Evolutionary conservation across 169 alveolate species (phyloP).

Genomic region (Eimeria tenella): DNA sequence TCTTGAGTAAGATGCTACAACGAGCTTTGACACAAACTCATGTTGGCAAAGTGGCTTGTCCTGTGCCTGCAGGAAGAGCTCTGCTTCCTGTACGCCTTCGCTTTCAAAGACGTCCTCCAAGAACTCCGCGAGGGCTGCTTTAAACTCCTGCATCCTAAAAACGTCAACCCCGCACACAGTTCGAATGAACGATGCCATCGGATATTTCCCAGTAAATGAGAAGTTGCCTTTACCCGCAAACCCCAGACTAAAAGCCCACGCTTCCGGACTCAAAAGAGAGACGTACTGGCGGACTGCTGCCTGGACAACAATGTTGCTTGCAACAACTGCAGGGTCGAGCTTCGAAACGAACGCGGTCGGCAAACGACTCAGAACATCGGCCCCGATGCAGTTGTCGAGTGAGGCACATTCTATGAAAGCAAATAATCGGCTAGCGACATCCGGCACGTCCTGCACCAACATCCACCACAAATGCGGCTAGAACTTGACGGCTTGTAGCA

Average conservation of each 20-base stretch:
- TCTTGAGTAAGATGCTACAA: conserved; percentile 66
- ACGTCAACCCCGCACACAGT: not conserved
- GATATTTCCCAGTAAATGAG: not conserved
- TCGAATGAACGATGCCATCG: not conserved
- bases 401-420: conserved; percentile 75
- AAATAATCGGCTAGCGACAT: conserved; percentile 58
- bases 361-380: conserved; percentile 52
- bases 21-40: conserved; percentile 66
- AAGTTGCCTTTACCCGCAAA: not conserved
- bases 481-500: too few species aligned
- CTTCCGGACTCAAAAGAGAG: not conserved
- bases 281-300: conserved; percentile 57
- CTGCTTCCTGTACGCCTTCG: conserved; percentile 60
- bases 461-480: not conserved
- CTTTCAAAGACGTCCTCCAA: conserved; percentile 67
- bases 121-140: conserved; percentile 69
- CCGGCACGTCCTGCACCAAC: conserved; percentile 65
- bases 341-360: conserved; percentile 66
- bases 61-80: conserved; percentile 64
- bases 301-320: conserved; percentile 35
- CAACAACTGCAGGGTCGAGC: conserved; percentile 65
- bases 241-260: not conserved
- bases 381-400: conserved; percentile 76
- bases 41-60: conserved; percentile 72
- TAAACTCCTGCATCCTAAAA: conserved; percentile 60